A percentile compares a stretch with the other conserved stretches of the same genome.
Evolutionary conservation across 2,329 filamentous ascomycete genomes (phyloP).

Genomic region (Emergomyces orientalis): DNA sequence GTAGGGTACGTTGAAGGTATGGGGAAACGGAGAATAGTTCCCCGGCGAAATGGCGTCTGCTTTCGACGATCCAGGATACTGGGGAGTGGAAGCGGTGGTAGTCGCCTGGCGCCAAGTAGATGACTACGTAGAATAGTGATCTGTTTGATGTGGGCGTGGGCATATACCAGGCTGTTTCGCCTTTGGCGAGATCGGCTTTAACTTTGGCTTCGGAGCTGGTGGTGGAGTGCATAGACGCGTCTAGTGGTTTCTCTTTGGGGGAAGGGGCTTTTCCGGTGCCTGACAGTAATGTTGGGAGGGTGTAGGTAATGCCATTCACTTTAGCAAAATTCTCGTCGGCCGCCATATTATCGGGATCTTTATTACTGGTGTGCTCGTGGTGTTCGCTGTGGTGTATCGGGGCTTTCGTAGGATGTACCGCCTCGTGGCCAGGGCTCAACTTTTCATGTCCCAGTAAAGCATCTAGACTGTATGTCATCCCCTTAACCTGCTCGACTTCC

Average conservation of each 20-base stretch:
- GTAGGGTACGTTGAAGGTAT: slow-evolving; percentile 84
- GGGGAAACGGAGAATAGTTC: slow-evolving; percentile 93
- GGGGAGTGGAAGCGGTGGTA: slow-evolving; percentile 98
- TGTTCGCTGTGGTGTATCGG: slow-evolving; percentile 28
- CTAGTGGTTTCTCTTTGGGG: slow-evolving; percentile 48
- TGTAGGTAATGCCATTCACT: slow-evolving; percentile 93
- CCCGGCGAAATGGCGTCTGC: slow-evolving; percentile 91
- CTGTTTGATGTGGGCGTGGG: slow-evolving; percentile 52
- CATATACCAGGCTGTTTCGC: slow-evolving; percentile 59
- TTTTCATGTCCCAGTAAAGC: slow-evolving; percentile 65
- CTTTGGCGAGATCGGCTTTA: slow-evolving; percentile 68
- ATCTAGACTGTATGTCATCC: slow-evolving; percentile 94
- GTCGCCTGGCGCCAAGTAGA: slow-evolving; percentile 94
- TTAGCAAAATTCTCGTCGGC: slow-evolving; percentile 86
- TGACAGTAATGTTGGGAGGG: slow-evolving; percentile 75
- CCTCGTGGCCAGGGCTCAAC: slow-evolving; percentile 37
- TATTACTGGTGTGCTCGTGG: slow-evolving; percentile 25
- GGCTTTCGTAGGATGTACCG: slow-evolving; percentile 26
- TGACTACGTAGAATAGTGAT: slow-evolving; percentile 82
- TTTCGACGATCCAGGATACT: slow-evolving; percentile 88
- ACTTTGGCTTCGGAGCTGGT: slow-evolving; percentile 73
- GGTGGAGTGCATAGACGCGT: slow-evolving; percentile 62
- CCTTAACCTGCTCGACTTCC: slow-evolving; percentile 97
- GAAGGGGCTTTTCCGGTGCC: slow-evolving; percentile 46
- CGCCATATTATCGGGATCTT: slow-evolving; percentile 56